Base-by-base conservation (phyloP, 2,329 filamentous ascomycete species). In the Didymella pinodella region DNA sequence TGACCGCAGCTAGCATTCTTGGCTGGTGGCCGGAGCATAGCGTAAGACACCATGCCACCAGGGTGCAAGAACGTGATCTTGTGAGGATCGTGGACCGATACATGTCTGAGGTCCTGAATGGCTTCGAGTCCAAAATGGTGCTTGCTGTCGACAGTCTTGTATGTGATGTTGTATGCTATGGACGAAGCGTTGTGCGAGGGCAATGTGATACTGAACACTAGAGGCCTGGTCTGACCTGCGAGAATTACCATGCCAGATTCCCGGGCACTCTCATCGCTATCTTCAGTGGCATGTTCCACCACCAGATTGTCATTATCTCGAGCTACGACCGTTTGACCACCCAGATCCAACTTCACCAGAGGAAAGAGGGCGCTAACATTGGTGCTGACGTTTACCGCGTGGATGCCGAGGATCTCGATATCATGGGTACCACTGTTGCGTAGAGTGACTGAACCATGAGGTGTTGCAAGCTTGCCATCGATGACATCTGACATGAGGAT, bases 21-120 rank as follows among this genome's bases (percentile, higher is more conserved):
- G 0, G 82, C 80, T 10, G 85, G 85, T 26, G 85, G 79, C n/a
- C 83, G 78, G 38, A 87, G 73, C 59, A 86, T 82, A 11, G 84
- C 82, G 70, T 86, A 87, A 5, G 84, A 86, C 8, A 85, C 79
- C 49, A 82, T 82, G 31, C 81, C 82, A 38, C 80, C 78, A 7
- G 83, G 82, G 67, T 86, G 84, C 34, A 82, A 70, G 64, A 81
- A 86, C 1, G 84, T 86, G 44, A 85, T 72, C 64, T 83, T 85
- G 52, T 86, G 84, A 4, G 83, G 73, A 10, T 81, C 75, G 46
- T 78, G 74, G 7, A 78, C 57, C 14, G 66, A 72, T 8, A 56
- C 48, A 34, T 63, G 63, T 7, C 61, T 71, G 5, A 76, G 57
- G 18, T 63, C 47, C 34, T 77, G 74, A 10, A 64, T 71, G 3